Evolutionary conservation across 2,329 filamentous ascomycete species (phyloP), one percentile per base, ranked within the genome.

Genomic region (Allantophomopsis cytisporea): DNA sequence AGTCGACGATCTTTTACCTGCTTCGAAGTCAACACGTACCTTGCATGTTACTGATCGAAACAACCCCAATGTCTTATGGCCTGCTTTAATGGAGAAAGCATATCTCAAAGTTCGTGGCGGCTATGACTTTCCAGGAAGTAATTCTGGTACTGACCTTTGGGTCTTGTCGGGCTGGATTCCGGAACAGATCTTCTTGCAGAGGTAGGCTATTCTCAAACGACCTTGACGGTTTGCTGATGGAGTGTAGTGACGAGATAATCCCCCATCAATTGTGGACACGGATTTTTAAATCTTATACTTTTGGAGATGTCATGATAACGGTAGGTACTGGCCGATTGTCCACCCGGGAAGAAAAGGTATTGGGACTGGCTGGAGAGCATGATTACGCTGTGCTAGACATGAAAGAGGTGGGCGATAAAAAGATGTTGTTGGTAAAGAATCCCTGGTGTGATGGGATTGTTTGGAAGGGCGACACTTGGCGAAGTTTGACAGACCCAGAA

Each of bases 61-160:
- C 33, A 87, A 94, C 46, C 81, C 83, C 4, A 68, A 64, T n/a
- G 66, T 93, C 12, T 62, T 96, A 12, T 96, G 89, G 87, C 91
- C 91, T 5, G 87, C 89, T 2, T 67, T 98, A 4, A 65, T 96
- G 13, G 91, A 98, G 56, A 98, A 98, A 55, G 91, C 91, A 0
- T 98, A 98, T 50, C 66, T 98, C 2, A 98, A 96, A 63, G 76
- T 96, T 10, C 76, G 89, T 41, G 91, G 91, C 20, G 91, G 91
- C 28, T 98, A 98, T 56, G 88, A 98, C 54, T 98, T 98, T 48
- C 89, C 91, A 0, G 91, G 91, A 7, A 96, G 91, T 53, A 96
- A 96, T 57, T 96, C 89, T 1, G 88, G 86, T 10, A 96, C 89
- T 2, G 91, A 98, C 59, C 63, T 98, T 4, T 94, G 85, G 76